phyloP scores from a whole-genome alignment of 129 eudicot species.

The Dittrichia graveolens region DNA sequence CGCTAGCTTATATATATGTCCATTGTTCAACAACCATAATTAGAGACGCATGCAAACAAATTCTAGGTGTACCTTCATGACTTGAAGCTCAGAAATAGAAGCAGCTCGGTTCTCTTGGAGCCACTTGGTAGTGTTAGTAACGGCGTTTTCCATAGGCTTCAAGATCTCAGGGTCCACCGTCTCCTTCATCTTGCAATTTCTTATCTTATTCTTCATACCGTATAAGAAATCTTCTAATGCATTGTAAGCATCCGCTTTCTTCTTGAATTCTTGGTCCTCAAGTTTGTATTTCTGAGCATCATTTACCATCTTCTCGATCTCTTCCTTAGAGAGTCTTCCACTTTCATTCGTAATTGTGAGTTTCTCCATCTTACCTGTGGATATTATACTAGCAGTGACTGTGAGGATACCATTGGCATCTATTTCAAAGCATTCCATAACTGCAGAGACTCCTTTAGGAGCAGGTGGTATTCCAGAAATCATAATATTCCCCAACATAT shows the following conservation, averaged over 20 bases:
- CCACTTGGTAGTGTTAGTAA: slow-evolving; percentile 24
- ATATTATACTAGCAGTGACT: not conserved
- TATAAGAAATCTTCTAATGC: slow-evolving; percentile 29
- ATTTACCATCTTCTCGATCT: slow-evolving; percentile 23
- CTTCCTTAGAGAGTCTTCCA: slow-evolving; percentile 17
- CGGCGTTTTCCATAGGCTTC: slow-evolving; percentile 4
- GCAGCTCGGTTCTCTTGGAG: slow-evolving; percentile 14
- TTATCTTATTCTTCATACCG: slow-evolving; percentile 3
- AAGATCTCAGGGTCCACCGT: not conserved
- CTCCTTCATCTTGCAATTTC: not conserved
- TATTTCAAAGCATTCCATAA: not conserved
- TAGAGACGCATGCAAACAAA: not conserved
- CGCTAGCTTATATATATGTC: not conserved
- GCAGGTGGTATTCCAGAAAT: slow-evolving; percentile 17
- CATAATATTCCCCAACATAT: not conserved
- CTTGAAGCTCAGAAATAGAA: slow-evolving; percentile 1
- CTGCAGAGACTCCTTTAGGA: not conserved
- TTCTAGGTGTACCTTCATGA: not conserved
- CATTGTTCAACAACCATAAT: not conserved
- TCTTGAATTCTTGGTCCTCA: slow-evolving; percentile 24
- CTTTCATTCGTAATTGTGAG: not conserved
- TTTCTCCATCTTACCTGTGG: slow-evolving; percentile 16
- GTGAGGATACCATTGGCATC: slow-evolving; percentile 16
- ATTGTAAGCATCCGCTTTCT: slow-evolving; percentile 19
- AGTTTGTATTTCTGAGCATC: slow-evolving; percentile 18